Percentiles rank a stretch among this genome's conserved stretches.
phyloP scores from a whole-genome alignment of 1,284 basidiomycete species.

The Leucoagaricus sp. region DNA sequence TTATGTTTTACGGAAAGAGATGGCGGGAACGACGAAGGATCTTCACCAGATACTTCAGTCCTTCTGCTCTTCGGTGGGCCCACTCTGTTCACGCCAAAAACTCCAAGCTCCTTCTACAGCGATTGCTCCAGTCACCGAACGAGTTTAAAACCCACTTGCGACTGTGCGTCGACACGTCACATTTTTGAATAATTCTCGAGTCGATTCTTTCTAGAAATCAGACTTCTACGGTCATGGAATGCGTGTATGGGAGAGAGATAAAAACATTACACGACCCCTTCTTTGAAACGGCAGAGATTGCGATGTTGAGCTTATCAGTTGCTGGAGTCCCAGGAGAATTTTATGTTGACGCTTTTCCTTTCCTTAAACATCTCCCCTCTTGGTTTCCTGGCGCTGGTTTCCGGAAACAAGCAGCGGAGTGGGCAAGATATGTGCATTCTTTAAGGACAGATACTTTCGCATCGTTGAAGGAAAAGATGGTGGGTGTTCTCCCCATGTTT shows the following conservation, averaged over 20 bases:
- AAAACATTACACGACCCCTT: slow-evolving; percentile 16
- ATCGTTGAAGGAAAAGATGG: slow-evolving; percentile 25
- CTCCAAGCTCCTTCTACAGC: slow-evolving; percentile 26
- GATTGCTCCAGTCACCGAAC: slow-evolving; percentile 29
- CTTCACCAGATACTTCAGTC: slow-evolving; percentile 23
- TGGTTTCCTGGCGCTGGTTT: slow-evolving; percentile 49
- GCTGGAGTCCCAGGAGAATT: slow-evolving; percentile 23
- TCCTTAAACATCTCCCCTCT: slow-evolving; percentile 41
- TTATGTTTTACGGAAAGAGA: slow-evolving; percentile 16
- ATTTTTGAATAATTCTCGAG: no score
- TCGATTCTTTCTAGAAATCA: not conserved
- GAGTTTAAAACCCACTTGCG: slow-evolving; percentile 31
- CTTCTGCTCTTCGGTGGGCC: slow-evolving; percentile 10
- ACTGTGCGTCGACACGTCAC: slow-evolving; percentile 22
- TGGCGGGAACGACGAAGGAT: slow-evolving; percentile 23
- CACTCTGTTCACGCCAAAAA: slow-evolving; percentile 18
- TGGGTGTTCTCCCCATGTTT: not conserved
- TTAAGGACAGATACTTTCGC: slow-evolving; percentile 35
- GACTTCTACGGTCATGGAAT: slow-evolving; percentile 9
- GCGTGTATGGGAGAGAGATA: slow-evolving; percentile 16
- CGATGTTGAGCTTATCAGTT: slow-evolving; percentile 11
- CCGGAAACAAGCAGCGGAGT: slow-evolving; percentile 39
- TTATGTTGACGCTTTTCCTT: slow-evolving; percentile 25
- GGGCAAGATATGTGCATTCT: slow-evolving; percentile 22
- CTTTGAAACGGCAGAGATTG: slow-evolving; percentile 17